Base-by-base conservation (phyloP, 768 basidiomycete genomes). In the Hypholoma fasciculare region DNA sequence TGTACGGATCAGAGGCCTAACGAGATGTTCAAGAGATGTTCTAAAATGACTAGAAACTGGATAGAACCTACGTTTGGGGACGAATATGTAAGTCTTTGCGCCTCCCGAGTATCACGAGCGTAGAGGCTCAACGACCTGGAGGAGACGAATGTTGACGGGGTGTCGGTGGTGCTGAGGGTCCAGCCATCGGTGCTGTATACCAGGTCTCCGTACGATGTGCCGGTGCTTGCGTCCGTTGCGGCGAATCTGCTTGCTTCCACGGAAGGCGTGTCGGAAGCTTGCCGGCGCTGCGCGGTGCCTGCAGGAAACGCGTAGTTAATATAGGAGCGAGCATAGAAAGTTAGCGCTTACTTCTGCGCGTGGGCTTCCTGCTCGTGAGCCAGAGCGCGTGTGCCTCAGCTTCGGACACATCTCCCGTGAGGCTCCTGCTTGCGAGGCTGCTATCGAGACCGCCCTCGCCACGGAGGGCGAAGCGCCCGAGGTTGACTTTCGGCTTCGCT, bases 291-390 rank as follows among this genome's bases (percentile, higher is more conserved):
- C 4, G 55, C 55, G n/a, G 55, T 56, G 20, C 48, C 47, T 56
- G 20, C 13, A 27, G 30, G 7, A 13, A n/a, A 8, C 14, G n/a
- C 30, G 30, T 34, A 7, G 6, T 34, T 34, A 34, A 1, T 34
- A 34, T 9, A 34, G 30, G 34, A 9, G 7, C 6, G 23, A 27
- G 12, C 37, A 26, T 26, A 36, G n/a, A n/a, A 2, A 36, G 27
- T 26, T 39, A 14, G 17, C 6, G 50, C 48, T 49, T 13, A 56
- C 55, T 49, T 26, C 55, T n/a, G 19, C 55, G 55, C 34, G 55
- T 56, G 17, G 55, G 55, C 55, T 56, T 56, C 40, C 55, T 37
- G 38, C 49, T 49, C 20, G 49, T 56, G 13, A 56, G 46, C 55
- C 55, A 56, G 27, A 36, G 38, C 7, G 55, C 55, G 36, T 56